Base-by-base conservation (phyloP, 768 basidiomycete genomes). In the Trametes coccinea region DNA sequence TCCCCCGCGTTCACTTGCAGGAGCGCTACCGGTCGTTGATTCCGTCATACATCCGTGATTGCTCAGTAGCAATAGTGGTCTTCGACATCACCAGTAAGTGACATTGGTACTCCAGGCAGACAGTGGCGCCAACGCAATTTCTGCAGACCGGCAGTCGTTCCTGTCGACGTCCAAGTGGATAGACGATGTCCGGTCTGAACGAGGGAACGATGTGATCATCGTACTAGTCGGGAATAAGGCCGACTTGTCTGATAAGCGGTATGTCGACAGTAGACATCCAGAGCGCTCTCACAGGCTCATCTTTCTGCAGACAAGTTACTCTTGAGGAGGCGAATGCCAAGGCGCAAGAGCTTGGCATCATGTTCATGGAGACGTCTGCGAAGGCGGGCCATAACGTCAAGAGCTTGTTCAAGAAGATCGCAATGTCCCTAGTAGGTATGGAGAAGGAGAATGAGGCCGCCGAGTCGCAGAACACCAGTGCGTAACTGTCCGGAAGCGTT, bases 361-460 rank as follows among this genome's bases (percentile, higher is more conserved):
- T 98, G 89, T 97, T 96, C 72, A 98, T 98, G 89, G 97, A 99
- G 77, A 98, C 97, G 8, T 97, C 94, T 31, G 97, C 97, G 33
- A 99, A 99, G 74, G 97, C 97, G 6, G 97, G 97, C 2, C 97
- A 98, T 74, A 99, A 99, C 66, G 97, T 99, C 63, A 99, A 99
- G 80, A 92, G 92, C 66, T 75, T 99, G 67, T 99, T 99, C 83
- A 95, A 98, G 80, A 98, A 98, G 82, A 99, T 99, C 66, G 97
- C 97, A 1, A 88, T 98, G 89, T 95, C 95, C 2, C 77, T 99
- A 52, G 96, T 97, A 17, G 97, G 97, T 11, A 95, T 95, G 86
- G 93, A 95, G 70, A 93, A 90, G 73, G 92, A 89, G 39, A 80
- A 69, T 27, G 86, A 88, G 65, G 77, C 74, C 43, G 82, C 70